Evolutionary conservation across 2,329 filamentous ascomycete genomes (phyloP).

Genomic region (Penicillium nordicum): DNA sequence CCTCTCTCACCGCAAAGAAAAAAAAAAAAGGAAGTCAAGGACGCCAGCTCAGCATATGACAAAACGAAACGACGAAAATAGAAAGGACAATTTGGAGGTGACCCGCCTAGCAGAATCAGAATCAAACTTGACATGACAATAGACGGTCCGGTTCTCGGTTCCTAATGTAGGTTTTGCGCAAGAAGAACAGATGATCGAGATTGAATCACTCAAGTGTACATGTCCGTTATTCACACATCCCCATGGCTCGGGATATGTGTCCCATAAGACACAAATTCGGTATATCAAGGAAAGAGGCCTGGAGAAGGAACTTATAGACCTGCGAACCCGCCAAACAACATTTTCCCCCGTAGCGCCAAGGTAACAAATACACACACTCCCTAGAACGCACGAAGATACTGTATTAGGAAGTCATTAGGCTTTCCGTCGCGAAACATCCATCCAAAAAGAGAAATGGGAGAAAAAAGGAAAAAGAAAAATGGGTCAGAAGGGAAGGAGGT

Average conservation of each 20-base stretch:
- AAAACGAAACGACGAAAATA: neutral
- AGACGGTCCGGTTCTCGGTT: conserved; percentile 17
- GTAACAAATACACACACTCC: conserved; percentile 30
- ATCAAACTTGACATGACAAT: conserved; percentile 13
- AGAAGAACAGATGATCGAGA: conserved; percentile 11
- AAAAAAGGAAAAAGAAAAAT: conserved; percentile 12
- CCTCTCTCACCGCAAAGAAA: neutral
- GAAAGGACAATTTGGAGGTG: neutral
- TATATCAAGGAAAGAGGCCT: conserved; percentile 19
- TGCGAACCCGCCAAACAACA: conserved; percentile 32
- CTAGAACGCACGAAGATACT: conserved; percentile 32
- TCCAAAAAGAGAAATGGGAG: conserved; percentile 11
- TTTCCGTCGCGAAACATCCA: conserved; percentile 27
- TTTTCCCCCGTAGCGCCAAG: conserved; percentile 38
- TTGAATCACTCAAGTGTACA: conserved; percentile 6
- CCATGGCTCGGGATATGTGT: conserved; percentile 1
- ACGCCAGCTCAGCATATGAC: conserved; percentile 4
- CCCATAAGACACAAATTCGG: conserved; percentile 16
- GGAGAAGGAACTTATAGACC: conserved; percentile 25
- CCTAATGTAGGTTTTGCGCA: conserved; percentile 12
- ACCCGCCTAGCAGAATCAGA: conserved; percentile 1
- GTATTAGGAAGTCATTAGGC: conserved; percentile 37
- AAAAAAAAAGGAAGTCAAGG: neutral
- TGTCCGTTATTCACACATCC: conserved; percentile 6
- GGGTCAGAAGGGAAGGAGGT: conserved; percentile 17